phyloP scores from a whole-genome alignment of 1,139 yeast species.

The Yamadazyma mexicana region DNA sequence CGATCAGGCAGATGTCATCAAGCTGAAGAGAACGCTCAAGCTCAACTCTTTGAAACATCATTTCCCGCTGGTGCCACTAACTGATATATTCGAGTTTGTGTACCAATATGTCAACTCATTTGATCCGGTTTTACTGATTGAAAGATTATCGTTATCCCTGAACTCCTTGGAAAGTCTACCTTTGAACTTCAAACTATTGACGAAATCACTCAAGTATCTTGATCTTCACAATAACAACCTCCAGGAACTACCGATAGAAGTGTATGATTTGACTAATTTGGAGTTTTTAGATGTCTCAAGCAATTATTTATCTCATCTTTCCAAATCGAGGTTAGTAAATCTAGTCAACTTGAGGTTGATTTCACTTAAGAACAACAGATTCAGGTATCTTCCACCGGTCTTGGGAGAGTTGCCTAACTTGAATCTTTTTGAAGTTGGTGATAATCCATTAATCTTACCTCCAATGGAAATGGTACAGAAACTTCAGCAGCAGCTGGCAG shows the following conservation, averaged over 20 bases:
- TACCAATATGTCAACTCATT: slow-evolving; percentile 25
- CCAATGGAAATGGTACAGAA: slow-evolving; percentile 36
- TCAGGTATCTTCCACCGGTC: slow-evolving; percentile 58
- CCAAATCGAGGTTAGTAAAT: slow-evolving; percentile 39
- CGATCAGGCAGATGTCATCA: slow-evolving; percentile 27
- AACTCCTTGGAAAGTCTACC: slow-evolving; percentile 54
- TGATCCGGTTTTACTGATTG: slow-evolving; percentile 42
- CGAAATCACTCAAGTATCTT: slow-evolving; percentile 52
- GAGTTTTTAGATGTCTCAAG: slow-evolving; percentile 71
- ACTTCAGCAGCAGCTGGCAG: slow-evolving; percentile 39
- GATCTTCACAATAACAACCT: slow-evolving; percentile 67
- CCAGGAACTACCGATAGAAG: slow-evolving; percentile 49
- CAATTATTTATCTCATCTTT: slow-evolving; percentile 45
- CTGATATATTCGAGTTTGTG: slow-evolving; percentile 27
- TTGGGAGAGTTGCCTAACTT: slow-evolving; percentile 54
- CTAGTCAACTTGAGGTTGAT: slow-evolving; percentile 55
- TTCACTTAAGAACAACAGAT: slow-evolving; percentile 61
- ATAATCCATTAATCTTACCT: slow-evolving; percentile 62
- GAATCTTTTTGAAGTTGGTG: slow-evolving; percentile 66
- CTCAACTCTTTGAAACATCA: slow-evolving; percentile 16
- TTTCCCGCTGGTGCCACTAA: slow-evolving; percentile 12
- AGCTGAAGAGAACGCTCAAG: slow-evolving; percentile 22
- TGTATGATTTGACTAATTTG: slow-evolving; percentile 35
- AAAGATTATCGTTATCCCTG: slow-evolving; percentile 54
- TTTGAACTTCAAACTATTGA: slow-evolving; percentile 41